These are phyloP conservation scores for Ceriops tagal DNA, from an alignment of 345 rosid genomes.

Conservation along the genomic window DNA sequence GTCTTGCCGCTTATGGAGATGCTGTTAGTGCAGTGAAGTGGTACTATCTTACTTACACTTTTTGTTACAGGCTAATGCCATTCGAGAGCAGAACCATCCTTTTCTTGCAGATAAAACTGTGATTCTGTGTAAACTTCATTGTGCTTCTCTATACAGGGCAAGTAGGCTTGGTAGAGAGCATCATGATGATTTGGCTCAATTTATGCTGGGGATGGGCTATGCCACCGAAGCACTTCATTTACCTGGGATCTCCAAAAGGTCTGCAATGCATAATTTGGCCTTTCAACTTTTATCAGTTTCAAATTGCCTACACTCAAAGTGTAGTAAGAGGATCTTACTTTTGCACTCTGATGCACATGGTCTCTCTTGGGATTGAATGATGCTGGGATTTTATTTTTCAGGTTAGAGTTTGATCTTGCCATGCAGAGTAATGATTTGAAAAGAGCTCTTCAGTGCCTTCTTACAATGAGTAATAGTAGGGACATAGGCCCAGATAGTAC, in stretches of 20 bases:
- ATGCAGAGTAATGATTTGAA: constrained; percentile 96
- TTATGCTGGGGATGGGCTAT: constrained; percentile 98
- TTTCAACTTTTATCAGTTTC: no score
- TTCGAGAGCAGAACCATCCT: no score
- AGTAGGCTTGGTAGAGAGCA: constrained; percentile 98
- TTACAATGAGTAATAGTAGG: constrained; percentile 91
- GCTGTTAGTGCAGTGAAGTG: constrained; percentile 98
- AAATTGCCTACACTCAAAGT: not conserved
- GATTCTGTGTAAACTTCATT: constrained; percentile 13
- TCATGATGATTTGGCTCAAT: constrained; percentile 97
- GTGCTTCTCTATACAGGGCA: constrained; percentile 59
- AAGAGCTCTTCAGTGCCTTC: constrained; percentile 98
- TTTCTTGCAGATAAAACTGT: not conserved
- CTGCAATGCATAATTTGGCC: not conserved
- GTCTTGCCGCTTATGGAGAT: constrained; percentile 98
- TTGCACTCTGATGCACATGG: constrained; percentile 6
- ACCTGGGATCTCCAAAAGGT: constrained; percentile 99
- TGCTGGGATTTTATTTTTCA: constrained; percentile 20
- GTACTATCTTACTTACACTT: constrained; percentile 32
- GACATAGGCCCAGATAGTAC: constrained; percentile 84
- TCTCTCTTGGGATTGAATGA: constrained; percentile 3
- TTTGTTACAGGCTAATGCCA: not conserved
- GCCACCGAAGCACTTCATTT: constrained; percentile 99
- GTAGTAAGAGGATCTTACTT: not conserved
- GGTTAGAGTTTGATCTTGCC: constrained; percentile 97